phyloP scores from a whole-genome alignment of 768 basidiomycete genomes.

The Lentinula lateritia region DNA sequence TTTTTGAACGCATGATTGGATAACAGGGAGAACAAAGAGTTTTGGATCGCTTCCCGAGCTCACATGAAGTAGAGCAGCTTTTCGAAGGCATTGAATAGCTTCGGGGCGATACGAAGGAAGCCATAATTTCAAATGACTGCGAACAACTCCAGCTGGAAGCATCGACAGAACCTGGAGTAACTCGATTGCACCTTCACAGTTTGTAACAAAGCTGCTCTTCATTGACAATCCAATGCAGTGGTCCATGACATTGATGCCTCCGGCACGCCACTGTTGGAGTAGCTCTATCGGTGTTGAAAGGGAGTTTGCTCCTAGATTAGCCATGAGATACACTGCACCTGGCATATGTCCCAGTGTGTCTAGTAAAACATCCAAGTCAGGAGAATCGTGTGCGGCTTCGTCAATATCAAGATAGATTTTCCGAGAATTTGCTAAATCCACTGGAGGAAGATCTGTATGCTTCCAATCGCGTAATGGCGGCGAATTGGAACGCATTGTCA shows the following conservation, averaged over 20 bases:
- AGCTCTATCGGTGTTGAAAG: neutral
- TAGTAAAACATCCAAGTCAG: conserved; percentile 18
- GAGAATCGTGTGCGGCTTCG: conserved; percentile 13
- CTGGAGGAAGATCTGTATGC: conserved; percentile 8
- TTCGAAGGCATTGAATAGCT: neutral
- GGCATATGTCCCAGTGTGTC: conserved; percentile 23
- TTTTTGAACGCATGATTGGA: neutral
- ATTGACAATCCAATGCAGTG: neutral
- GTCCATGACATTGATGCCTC: neutral
- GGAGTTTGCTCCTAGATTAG: conserved; percentile 11
- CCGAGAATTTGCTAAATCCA: conserved; percentile 15
- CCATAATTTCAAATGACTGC: neutral
- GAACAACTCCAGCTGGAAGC: neutral
- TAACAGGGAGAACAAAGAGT: neutral
- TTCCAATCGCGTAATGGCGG: conserved; percentile 23
- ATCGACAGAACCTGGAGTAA: neutral
- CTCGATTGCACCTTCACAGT: neutral
- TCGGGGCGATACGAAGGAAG: neutral
- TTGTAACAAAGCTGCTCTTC: neutral
- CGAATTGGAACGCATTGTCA: conserved; percentile 27
- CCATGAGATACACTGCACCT: conserved; percentile 28
- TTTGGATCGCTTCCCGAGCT: neutral
- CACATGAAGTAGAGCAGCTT: neutral
- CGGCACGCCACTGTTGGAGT: neutral
- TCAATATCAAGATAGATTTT: conserved; percentile 16